A percentile compares a stretch with the other conserved stretches of the same genome.
Evolutionary conservation across 352 stramenopile species (phyloP).

Genomic region (Pythium periplocum): DNA sequence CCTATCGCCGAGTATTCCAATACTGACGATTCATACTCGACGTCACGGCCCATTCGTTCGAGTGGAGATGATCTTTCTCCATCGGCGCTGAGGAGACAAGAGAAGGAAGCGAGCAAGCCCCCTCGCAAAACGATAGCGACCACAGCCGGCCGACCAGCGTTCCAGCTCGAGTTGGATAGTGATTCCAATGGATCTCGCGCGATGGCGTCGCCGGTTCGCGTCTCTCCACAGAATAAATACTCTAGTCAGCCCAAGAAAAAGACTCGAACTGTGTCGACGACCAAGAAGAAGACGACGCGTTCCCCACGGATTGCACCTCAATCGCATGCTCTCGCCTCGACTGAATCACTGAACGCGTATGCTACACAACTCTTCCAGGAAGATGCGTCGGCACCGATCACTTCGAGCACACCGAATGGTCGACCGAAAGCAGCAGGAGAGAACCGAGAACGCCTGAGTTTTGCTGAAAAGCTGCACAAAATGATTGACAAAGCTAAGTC

Average conservation of each 20-base stretch:
- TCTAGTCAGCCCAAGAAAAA: background rate
- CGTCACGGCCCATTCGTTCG: constrained; percentile 1
- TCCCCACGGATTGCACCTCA: no score
- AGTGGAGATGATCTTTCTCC: constrained; percentile 11
- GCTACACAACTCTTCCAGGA: constrained; percentile 62
- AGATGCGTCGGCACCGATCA: constrained; percentile 11
- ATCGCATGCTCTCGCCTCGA: no score
- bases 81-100: constrained; percentile 10
- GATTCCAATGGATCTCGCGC: constrained; percentile 3
- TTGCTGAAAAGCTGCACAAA: constrained; percentile 83
- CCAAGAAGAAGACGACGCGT: constrained; percentile 6
- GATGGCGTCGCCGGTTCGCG: constrained; percentile 22
- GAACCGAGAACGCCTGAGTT: constrained; percentile 52
- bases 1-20: constrained; percentile 1
- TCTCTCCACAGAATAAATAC: constrained; percentile 5
- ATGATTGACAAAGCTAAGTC: constrained; percentile 86
- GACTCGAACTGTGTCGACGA: background rate
- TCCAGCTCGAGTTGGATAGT: constrained; percentile 12
- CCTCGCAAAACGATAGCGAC: background rate
- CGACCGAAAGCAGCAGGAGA: constrained; percentile 19
- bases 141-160: constrained; percentile 8
- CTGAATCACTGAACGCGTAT: constrained; percentile 53
- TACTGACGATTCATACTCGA: background rate
- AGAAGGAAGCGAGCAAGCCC: constrained; percentile 1
- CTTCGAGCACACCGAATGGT: background rate